phyloP scores from a whole-genome alignment of 2,329 filamentous ascomycete genomes.

The Mariannaea sp. region DNA sequence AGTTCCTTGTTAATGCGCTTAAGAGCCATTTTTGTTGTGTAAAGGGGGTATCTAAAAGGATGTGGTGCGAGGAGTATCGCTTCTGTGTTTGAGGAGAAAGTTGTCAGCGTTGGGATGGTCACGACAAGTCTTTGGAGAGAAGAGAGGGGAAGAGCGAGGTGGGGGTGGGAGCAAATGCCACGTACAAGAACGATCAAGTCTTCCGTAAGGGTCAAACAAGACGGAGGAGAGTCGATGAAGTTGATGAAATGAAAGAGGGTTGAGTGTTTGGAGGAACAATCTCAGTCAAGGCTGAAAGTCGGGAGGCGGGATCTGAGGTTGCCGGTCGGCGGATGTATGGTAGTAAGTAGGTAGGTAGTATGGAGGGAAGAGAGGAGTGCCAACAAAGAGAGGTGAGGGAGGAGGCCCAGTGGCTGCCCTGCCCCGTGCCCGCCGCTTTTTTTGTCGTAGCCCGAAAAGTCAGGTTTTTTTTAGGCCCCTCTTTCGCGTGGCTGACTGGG shows the following conservation, averaged over 20 bases:
- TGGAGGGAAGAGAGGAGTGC: conserved; percentile 35
- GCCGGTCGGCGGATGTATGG: conserved; percentile 34
- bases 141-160: neutral
- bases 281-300: conserved; percentile 37
- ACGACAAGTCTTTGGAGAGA: conserved; percentile 13
- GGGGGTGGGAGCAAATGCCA: conserved; percentile 27
- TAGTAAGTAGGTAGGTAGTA: conserved; percentile 28
- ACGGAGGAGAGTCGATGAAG: conserved; percentile 11
- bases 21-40: conserved; percentile 70
- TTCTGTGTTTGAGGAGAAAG: conserved; percentile 27
- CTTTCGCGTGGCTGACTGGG: conserved; percentile 26
- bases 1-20: conserved; percentile 97
- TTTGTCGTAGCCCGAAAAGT: conserved; percentile 40
- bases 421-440: conserved; percentile 18
- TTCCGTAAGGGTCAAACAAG: conserved; percentile 26
- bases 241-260: conserved; percentile 1
- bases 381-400: conserved; percentile 39
- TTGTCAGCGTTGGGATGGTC: conserved; percentile 34
- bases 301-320: conserved; percentile 37
- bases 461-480: conserved; percentile 34
- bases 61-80: conserved; percentile 37
- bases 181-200: conserved; percentile 38
- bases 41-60: conserved; percentile 35
- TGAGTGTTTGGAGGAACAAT: conserved; percentile 27
- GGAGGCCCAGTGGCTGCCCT: conserved; percentile 27